Base-by-base conservation (phyloP, 139 green algal species). In the Edaphochlamys debaryana region DNA sequence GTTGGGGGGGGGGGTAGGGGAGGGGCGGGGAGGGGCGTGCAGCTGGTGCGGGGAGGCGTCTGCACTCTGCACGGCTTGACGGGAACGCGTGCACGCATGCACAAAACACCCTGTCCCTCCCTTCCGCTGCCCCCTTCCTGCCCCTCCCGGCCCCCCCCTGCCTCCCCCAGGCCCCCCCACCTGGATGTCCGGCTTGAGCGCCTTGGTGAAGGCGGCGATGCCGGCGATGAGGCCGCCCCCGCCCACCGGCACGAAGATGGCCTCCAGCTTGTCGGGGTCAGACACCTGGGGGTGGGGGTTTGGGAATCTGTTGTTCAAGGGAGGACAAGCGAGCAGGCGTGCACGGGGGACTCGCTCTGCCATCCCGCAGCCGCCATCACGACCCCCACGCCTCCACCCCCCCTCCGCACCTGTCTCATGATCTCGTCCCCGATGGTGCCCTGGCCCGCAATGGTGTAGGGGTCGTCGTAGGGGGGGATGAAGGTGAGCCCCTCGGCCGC, bases 371-470 rank as follows among this genome's bases (percentile, higher is more conserved):
- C n/a, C n/a, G n/a, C n/a, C n/a, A n/a, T n/a, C n/a, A n/a, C n/a
- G n/a, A n/a, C n/a, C n/a, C n/a, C n/a, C n/a, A n/a, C n/a, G 70
- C 38, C 48, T 66, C 42, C 45, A 68, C n/a, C 9, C 41, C 25
- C 52, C 52, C 4, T 20, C 19, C 56, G 41, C 62, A 91, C 88
- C 86, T 93, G 92, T 1, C 95, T 86, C 89, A 99, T 80, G 67
- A 99, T 98, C 88, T 99, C 97, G 48, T 95, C 91, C 3, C 95
- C 97, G 25, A 98, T 94, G 73, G 97, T 99, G 78, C 96, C 97
- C 88, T 99, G 97, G 0, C 97, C 97, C 8, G 96, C 95, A 58
- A 99, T 98, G 67, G 96, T 97, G 88, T 92, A 93, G 4, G 96
- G 95, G 86, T 99, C 96, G 80, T 99, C 97, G 67, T 98, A 99